Percentiles rank a stretch among this genome's conserved stretches.
Conservation (phyloP, 2,329 filamentous ascomycete species). For the Clathrospora elynae region DNA sequence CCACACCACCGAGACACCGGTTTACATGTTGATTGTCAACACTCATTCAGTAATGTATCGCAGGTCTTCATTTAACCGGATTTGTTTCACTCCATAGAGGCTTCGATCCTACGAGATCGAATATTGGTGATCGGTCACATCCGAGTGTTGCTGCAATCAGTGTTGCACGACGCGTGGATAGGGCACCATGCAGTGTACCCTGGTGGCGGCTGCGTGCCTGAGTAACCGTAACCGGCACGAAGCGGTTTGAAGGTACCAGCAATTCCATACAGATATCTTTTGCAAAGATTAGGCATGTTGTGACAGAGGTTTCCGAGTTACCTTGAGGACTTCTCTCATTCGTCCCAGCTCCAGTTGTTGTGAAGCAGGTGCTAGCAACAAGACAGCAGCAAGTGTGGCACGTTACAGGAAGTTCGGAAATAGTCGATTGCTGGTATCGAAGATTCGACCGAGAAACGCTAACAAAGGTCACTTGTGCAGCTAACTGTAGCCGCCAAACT, state of each 20-base stretch:
- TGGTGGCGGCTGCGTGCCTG: neutral
- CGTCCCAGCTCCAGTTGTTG: too few relatives aligned
- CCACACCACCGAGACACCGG: neutral
- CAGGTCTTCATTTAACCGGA: neutral
- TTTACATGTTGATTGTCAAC: neutral
- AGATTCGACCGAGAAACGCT: constrained; percentile 1
- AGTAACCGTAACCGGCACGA: too few relatives aligned
- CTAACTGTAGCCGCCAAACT: constrained; percentile 8
- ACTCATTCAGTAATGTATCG: neutral
- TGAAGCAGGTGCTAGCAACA: too few relatives aligned
- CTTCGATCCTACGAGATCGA: neutral
- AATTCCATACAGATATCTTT: too few relatives aligned
- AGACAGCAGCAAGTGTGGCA: constrained; percentile 2
- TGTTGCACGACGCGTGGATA: constrained; percentile 20
- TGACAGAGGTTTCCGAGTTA: too few relatives aligned
- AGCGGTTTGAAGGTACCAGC: too few relatives aligned
- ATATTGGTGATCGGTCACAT: constrained; percentile 3
- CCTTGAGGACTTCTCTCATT: too few relatives aligned
- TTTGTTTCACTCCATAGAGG: neutral
- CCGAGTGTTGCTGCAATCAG: neutral
- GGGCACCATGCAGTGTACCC: neutral
- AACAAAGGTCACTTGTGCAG: constrained; percentile 8
- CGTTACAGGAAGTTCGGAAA: constrained; percentile 5
- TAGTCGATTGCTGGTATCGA: constrained; percentile 5
- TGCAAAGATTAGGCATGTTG: too few relatives aligned